phyloP scores from a whole-genome alignment of 192 early-diverging fungal genomes.

The Coemansia sp. region DNA sequence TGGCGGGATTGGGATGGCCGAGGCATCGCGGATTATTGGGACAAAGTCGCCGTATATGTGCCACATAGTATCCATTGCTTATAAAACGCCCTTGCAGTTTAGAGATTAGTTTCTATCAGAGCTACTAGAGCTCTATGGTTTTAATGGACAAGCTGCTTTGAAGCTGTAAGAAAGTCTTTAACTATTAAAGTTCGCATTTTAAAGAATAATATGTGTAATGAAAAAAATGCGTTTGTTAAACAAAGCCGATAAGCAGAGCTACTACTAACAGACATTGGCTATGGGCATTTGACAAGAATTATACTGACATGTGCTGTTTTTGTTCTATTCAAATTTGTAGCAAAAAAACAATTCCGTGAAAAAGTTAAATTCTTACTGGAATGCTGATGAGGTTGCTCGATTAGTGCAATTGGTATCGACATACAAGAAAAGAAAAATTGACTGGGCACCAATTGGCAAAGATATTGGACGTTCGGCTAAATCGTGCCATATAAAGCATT shows the following conservation, averaged over 20 bases:
- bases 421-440: neutral
- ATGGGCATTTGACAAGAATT: neutral
- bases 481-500: neutral
- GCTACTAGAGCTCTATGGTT: too few species aligned
- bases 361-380: neutral
- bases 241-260: neutral
- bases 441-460: conserved; percentile 1
- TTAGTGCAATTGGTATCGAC: neutral
- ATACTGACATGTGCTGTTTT: neutral
- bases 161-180: too few species aligned
- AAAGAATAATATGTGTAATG: too few species aligned
- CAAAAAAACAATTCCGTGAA: too few species aligned
- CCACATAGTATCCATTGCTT: too few species aligned
- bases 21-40: neutral
- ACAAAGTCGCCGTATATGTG: neutral
- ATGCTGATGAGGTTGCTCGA: neutral
- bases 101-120: too few species aligned
- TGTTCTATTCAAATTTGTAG: too few species aligned
- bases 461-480: neutral
- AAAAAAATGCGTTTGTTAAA: neutral
- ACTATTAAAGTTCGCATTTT: too few species aligned
- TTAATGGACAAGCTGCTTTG: too few species aligned
- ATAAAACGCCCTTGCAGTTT: too few species aligned
- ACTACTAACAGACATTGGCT: neutral
- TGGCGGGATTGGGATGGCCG: neutral